phyloP scores from a whole-genome alignment of 768 basidiomycete genomes.

The Naganishia vaughanmartiniae region DNA sequence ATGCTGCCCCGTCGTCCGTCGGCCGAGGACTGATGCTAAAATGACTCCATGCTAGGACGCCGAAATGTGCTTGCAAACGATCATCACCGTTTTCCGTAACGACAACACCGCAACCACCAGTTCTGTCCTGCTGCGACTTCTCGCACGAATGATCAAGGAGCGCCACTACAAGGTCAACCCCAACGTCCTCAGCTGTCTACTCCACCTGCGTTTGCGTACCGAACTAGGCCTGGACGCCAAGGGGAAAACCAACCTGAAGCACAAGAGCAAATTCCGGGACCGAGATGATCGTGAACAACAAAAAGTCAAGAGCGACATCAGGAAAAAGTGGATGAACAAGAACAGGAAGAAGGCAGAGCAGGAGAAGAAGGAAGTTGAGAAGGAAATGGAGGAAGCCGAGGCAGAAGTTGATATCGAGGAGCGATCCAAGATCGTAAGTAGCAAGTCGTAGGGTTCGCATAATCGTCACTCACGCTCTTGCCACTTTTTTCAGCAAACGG shows the following conservation, averaged over 20 bases:
- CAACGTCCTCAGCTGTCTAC: constrained; percentile 76
- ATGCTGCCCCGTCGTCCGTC: no score
- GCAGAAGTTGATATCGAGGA: constrained; percentile 92
- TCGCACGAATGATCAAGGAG: constrained; percentile 96
- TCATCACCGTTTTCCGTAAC: constrained; percentile 76
- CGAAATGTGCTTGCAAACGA: constrained; percentile 74
- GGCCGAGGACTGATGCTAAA: not conserved
- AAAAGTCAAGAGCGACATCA: constrained; percentile 50
- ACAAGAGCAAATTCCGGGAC: constrained; percentile 54
- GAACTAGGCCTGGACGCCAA: constrained; percentile 74
- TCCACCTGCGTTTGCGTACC: constrained; percentile 78
- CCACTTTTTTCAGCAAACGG: constrained; percentile 72
- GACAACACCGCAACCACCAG: constrained; percentile 79
- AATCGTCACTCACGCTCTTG: not conserved
- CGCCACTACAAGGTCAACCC: constrained; percentile 85
- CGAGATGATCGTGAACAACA: constrained; percentile 58
- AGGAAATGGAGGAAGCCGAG: constrained; percentile 89
- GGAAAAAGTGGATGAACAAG: constrained; percentile 79
- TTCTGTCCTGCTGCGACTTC: constrained; percentile 78
- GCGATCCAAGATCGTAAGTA: constrained; percentile 70
- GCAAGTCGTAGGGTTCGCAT: constrained; percentile 18
- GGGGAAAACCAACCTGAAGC: constrained; percentile 45
- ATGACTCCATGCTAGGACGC: constrained; percentile 61
- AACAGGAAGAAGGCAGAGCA: constrained; percentile 79
- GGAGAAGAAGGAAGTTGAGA: constrained; percentile 84